These are phyloP conservation scores for Aspergillus sp. DNA, from an alignment of 2,329 filamentous ascomycete genomes.

Conservation along the genomic window DNA sequence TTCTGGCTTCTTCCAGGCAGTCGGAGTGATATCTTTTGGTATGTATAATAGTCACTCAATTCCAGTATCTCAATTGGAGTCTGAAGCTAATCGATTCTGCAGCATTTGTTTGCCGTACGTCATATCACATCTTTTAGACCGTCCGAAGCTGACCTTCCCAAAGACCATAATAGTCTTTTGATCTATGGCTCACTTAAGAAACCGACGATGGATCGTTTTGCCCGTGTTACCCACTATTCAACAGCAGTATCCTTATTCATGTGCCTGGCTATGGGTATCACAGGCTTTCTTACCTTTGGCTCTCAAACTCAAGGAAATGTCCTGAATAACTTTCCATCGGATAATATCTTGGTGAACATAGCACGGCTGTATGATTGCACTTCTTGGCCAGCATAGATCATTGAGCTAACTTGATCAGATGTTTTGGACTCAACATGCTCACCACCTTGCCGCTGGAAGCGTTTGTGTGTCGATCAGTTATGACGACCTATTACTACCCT, in stretches of 20 bases:
- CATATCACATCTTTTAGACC: not conserved
- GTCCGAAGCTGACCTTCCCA: slow-evolving; percentile 12
- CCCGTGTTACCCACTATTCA: slow-evolving; percentile 88
- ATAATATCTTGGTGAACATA: slow-evolving; percentile 91
- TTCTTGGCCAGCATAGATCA: not conserved
- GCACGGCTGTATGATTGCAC: slow-evolving; percentile 62
- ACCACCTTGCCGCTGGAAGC: slow-evolving; percentile 94
- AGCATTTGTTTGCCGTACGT: slow-evolving; percentile 64
- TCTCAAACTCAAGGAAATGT: slow-evolving; percentile 91
- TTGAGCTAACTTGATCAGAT: slow-evolving; percentile 41
- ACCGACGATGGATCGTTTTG: slow-evolving; percentile 92
- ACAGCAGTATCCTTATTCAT: slow-evolving; percentile 87
- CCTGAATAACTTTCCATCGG: slow-evolving; percentile 90
- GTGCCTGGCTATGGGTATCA: slow-evolving; percentile 80
- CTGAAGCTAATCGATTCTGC: slow-evolving; percentile 24
- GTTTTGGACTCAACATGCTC: slow-evolving; percentile 98
- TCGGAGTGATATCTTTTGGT: slow-evolving; percentile 98
- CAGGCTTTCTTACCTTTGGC: slow-evolving; percentile 89
- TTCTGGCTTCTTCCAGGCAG: slow-evolving; percentile 84
- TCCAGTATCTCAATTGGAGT: not conserved
- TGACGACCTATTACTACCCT: slow-evolving; percentile 78
- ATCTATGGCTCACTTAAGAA: slow-evolving; percentile 95
- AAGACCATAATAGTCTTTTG: slow-evolving; percentile 89
- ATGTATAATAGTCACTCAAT: slow-evolving; percentile 23
- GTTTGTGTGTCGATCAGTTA: slow-evolving; percentile 95